These are phyloP conservation scores for Leishmania turanica DNA, from an alignment of 208 protist species.

Conservation along the genomic window DNA sequence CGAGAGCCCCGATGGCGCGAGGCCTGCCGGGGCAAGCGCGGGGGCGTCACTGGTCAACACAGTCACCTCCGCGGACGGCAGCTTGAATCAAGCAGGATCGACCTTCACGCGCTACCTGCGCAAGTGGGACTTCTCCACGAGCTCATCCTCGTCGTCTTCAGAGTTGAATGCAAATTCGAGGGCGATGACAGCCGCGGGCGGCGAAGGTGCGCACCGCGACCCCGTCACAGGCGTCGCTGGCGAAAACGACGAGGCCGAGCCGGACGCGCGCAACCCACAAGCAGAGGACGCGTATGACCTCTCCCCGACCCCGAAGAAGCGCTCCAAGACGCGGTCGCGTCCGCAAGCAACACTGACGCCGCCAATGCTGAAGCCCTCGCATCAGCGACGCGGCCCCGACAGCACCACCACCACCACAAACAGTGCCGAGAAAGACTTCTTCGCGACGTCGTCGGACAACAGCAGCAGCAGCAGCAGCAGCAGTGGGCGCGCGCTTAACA, in stretches of 20 bases:
- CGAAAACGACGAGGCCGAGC: conserved; percentile 9
- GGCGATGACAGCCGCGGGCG: background rate
- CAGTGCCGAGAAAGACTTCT: conserved; percentile 33
- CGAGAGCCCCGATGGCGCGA: background rate
- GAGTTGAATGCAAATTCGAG: background rate
- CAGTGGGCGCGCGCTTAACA: background rate
- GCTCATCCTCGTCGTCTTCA: background rate
- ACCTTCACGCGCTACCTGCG: conserved; percentile 20
- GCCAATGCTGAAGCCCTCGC: background rate
- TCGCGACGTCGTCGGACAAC: conserved; percentile 13
- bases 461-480: background rate
- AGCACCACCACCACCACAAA: conserved; percentile 19
- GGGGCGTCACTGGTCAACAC: background rate
- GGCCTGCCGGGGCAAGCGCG: background rate
- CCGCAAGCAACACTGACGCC: background rate
- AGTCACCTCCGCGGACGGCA: background rate
- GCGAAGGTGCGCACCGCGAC: background rate
- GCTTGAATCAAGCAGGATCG: background rate
- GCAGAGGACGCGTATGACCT: conserved; percentile 26
- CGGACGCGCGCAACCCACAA: conserved; percentile 14
- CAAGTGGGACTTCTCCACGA: conserved; percentile 19
- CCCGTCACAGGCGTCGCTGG: background rate
- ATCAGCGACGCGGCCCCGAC: background rate
- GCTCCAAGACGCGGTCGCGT: conserved; percentile 52
- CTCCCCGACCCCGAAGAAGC: conserved; percentile 58